Base-by-base conservation (phyloP, 73 alveolate genomes). In the Effrenium voratum region DNA sequence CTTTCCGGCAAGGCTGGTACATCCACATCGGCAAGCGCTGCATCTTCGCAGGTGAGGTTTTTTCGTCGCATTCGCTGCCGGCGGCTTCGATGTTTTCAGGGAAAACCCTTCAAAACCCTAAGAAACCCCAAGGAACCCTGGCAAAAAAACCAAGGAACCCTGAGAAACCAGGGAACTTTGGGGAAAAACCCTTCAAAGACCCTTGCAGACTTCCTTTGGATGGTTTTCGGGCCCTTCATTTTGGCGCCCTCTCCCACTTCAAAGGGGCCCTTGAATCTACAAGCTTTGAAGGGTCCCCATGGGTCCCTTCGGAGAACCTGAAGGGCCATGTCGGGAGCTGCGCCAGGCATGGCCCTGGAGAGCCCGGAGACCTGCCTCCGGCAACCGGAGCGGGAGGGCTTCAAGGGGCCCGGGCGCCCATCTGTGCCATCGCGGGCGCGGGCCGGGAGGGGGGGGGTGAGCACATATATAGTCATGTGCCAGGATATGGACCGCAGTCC, bases 1-100 rank as follows among this genome's bases (percentile, higher is more conserved):
- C n/a, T n/a, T n/a, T n/a, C n/a, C n/a, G 26, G n/a, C 70, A 12
- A 86, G 94, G 81, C 50, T 60, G 83, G 83, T 86, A 57, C 49
- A 68, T 75, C 38, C 83, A 46, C 83, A 44, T 86, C 16, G 68
- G 50, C 36, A 38, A 36, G 68, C 60, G 83, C 83, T 60, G 94
- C 30, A 49, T 13, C 24, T 26, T 28, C 6, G 94, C 57, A 60
- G 83, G 81, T 28, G 2, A 41, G 19, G 50, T 28, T 73, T n/a
- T 32, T n/a, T n/a, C n/a, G n/a, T n/a, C n/a, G n/a, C n/a, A n/a
- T n/a, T n/a, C n/a, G n/a, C n/a, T n/a, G n/a, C n/a, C n/a, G n/a
- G n/a, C n/a, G n/a, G n/a, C n/a, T n/a, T n/a, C n/a, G n/a, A n/a
- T n/a, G n/a, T n/a, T n/a, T n/a, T n/a, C n/a, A n/a, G n/a, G n/a